phyloP scores from a whole-genome alignment of 352 stramenopile genomes.

The Phytophthora foliorum region DNA sequence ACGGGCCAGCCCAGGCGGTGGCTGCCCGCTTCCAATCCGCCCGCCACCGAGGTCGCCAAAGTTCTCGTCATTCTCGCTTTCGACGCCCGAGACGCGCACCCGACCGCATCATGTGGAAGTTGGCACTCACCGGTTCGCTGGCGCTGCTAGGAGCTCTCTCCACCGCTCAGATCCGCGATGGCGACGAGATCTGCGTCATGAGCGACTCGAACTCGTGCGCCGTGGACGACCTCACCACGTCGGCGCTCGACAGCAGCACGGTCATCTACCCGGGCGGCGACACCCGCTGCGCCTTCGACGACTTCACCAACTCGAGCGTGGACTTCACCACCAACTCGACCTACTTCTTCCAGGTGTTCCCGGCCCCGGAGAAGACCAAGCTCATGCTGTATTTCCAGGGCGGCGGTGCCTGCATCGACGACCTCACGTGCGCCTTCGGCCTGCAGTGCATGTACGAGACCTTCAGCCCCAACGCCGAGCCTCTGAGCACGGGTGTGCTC shows the following conservation, averaged over 20 bases:
- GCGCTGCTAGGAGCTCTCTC: slow-evolving; percentile 32
- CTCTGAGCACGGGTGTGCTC: slow-evolving; percentile 63
- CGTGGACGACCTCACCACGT: slow-evolving; percentile 60
- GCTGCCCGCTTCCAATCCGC: slow-evolving; percentile 10
- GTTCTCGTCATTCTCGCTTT: slow-evolving; percentile 22
- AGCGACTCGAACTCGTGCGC: slow-evolving; percentile 56
- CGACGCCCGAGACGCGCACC: slow-evolving; percentile 11
- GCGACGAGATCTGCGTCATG: slow-evolving; percentile 69
- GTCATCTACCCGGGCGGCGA: slow-evolving; percentile 67
- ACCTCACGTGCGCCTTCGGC: slow-evolving; percentile 70
- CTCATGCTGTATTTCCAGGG: slow-evolving; percentile 81
- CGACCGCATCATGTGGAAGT: slow-evolving; percentile 43
- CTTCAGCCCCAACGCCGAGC: slow-evolving; percentile 59
- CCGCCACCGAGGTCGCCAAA: background rate
- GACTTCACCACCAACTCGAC: slow-evolving; percentile 60
- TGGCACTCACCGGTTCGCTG: slow-evolving; percentile 38
- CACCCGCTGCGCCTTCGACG: slow-evolving; percentile 69
- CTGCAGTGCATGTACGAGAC: slow-evolving; percentile 72
- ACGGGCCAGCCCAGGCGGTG: slow-evolving; percentile 26
- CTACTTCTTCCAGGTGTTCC: slow-evolving; percentile 86
- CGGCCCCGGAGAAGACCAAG: slow-evolving; percentile 66
- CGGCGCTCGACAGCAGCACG: slow-evolving; percentile 53
- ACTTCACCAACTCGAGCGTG: slow-evolving; percentile 51
- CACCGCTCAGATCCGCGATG: slow-evolving; percentile 45
- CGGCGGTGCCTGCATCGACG: slow-evolving; percentile 72